Evolutionary conservation across 108 stramenopile species (phyloP), one percentile per base, ranked within the genome.

Genomic region (Pelagomonas calceolata): DNA sequence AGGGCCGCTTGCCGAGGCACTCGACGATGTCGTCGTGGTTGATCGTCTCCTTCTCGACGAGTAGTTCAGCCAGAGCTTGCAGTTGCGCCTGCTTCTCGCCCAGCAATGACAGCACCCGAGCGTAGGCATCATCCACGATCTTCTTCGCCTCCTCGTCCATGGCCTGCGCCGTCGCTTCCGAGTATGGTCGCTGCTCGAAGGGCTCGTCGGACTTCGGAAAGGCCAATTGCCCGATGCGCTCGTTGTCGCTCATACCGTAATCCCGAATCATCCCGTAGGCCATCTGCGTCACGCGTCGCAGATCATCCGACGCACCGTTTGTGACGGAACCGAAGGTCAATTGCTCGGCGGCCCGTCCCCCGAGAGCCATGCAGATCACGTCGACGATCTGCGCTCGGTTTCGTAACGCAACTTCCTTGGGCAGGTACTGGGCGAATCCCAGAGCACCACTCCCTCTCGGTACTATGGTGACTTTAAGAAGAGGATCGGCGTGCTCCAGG

Each of bases 381-480:
- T 97, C 91, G 84, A 92, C 86, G 33, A 97, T 94, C 80, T 95
- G 93, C 65, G 89, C 90, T 63, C 90, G 73, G 3, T 86, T 87
- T 34, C 87, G 72, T 29, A 91, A 76, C 71, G 86, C 86, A 0
- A 93, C 87, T 80, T 97, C 96, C 75, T 95, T 95, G 30, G 96
- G 96, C 32, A 97, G 82, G 73, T 97, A 97, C 74, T 97, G 96
- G 14, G 96, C 96, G 75, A 90, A 97, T 60, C 96, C 96, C 35
- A 97, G 83, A 0, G 96, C 92, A 35, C 96, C 94, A 60, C 82
- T 82, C 44, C 86, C 80, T 34, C 96, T 77, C 18, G 96, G 96
- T 68, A 97, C 92, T 64, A 97, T 97, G 44, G 94, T 95, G 34
- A 97, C 95, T 84, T 97, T 97, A 67, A 95, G 72, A 32, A 97